Percentiles rank a stretch among this genome's conserved stretches.
These are phyloP conservation scores for Penicillium sp. DNA, from an alignment of 2,329 filamentous ascomycete genomes.

Conservation along the genomic window DNA sequence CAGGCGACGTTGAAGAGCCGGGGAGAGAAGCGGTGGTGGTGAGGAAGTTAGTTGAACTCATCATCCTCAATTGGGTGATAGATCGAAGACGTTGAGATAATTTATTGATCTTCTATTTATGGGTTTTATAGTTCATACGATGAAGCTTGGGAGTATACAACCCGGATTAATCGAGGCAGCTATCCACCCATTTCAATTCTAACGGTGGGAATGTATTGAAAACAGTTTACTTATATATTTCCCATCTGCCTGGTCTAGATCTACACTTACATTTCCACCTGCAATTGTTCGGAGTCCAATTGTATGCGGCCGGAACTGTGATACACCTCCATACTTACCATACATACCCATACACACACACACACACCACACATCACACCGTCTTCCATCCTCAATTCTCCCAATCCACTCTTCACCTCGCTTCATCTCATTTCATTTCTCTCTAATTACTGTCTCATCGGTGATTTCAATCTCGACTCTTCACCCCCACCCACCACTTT, in stretches of 20 bases:
- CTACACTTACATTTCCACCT: no score
- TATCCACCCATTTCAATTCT: no score
- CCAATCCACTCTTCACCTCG: neutral
- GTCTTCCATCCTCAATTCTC: neutral
- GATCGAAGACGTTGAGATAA: no score
- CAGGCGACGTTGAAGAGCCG: neutral
- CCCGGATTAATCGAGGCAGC: no score
- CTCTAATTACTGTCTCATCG: neutral
- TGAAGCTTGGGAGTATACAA: neutral
- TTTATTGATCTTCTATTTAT: no score
- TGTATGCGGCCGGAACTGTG: neutral
- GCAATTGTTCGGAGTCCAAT: neutral
- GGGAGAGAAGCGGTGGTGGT: constrained; percentile 2
- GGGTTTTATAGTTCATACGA: no score
- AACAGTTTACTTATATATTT: neutral
- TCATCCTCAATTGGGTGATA: no score
- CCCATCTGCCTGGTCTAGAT: neutral
- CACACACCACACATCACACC: neutral
- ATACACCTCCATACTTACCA: neutral
- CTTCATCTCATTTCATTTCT: neutral
- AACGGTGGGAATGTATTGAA: no score
- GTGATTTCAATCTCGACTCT: neutral
- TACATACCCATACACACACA: neutral
- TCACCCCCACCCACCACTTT: neutral
- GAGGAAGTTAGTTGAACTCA: no score